Evolutionary conservation across 176 grass and related monocot genomes (phyloP), one percentile per base, ranked within the genome.

Genomic region (Musa schizocarpa): DNA sequence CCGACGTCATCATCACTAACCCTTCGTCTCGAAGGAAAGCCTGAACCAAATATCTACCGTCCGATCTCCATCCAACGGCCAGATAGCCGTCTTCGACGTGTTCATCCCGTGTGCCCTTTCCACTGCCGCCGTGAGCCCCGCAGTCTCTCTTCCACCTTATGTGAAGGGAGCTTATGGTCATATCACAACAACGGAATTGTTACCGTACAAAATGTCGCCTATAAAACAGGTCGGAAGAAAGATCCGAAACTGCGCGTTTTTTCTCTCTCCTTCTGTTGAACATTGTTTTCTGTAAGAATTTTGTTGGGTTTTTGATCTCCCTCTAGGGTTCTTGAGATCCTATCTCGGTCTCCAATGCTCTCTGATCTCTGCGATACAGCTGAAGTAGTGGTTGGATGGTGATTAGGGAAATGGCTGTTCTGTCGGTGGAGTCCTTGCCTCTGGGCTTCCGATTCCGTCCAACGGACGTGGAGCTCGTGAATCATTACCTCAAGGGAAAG

Each of bases 401-500:
- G 53, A 29, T 1, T n/a, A 27, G 25, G 72, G 72, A 74, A 52
- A 74, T 74, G 72, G 52, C 72, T 13, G 53, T 11, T 74, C 50
- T 74, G 21, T 57, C 53, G 3, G 53, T 57, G 16, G 52, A 56
- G 1, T 54, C 57, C 24, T 80, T 92, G 50, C 89, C 89, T 19
- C 76, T 92, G 17, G 89, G 89, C 0, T 91, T 88, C 85, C 85
- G 86, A 4, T 92, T 92, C 80, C 82, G 80, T 2, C 89, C 89
- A 5, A 88, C 89, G 14, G 85, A 88, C 70, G 77, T 77, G 80
- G 89, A 92, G 80, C 89, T 92, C 16, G 85, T 92, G 56, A 63
- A 72, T 53, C 82, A 91, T 76, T 92, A 92, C 74, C 89, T 92
- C 56, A 85, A 88, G 85, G 77, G 79, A 26, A 91, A 92, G 83